A percentile compares a stretch with the other conserved stretches of the same genome.
Conservation (phyloP, 768 basidiomycete genomes). For the Crucibulum laeve region DNA sequence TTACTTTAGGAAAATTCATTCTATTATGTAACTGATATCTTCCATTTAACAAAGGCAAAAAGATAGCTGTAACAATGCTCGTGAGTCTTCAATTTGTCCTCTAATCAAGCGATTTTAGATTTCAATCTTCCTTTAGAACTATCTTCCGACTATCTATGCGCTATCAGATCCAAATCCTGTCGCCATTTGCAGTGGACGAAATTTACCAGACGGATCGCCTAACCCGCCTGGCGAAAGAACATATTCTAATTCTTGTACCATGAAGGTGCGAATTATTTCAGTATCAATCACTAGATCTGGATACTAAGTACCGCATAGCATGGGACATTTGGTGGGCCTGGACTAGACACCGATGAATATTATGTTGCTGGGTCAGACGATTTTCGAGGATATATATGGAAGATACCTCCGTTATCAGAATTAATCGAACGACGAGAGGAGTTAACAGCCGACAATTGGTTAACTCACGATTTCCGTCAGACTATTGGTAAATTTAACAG, state of each 20-base stretch:
- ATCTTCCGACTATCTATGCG: constrained; percentile 66
- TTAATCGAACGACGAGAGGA: constrained; percentile 42
- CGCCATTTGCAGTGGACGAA: constrained; percentile 60
- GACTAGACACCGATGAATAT: constrained; percentile 47
- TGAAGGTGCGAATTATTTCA: constrained; percentile 52
- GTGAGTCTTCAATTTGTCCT: constrained; percentile 30
- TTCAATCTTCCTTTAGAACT: constrained; percentile 40
- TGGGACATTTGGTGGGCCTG: constrained; percentile 68
- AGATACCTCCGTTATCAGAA: constrained; percentile 47
- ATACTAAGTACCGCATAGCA: constrained; percentile 38
- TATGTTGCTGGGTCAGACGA: constrained; percentile 82
- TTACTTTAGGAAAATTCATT: not conserved
- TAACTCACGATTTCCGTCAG: constrained; percentile 21
- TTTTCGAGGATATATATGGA: constrained; percentile 78
- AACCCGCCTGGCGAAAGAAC: constrained; percentile 40
- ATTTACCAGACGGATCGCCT: constrained; percentile 51
- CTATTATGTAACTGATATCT: not conserved
- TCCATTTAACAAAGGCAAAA: constrained; percentile 42
- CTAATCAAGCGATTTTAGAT: constrained; percentile 14
- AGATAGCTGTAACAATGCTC: constrained; percentile 62
- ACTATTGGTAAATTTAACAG: constrained; percentile 29
- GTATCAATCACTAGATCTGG: constrained; percentile 1
- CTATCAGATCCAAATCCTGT: constrained; percentile 65
- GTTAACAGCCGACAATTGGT: constrained; percentile 45
- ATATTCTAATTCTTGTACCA: constrained; percentile 73